These are phyloP conservation scores for Aspergillus puulaauensis DNA, from an alignment of 2,329 filamentous ascomycete species.

Conservation along the genomic window DNA sequence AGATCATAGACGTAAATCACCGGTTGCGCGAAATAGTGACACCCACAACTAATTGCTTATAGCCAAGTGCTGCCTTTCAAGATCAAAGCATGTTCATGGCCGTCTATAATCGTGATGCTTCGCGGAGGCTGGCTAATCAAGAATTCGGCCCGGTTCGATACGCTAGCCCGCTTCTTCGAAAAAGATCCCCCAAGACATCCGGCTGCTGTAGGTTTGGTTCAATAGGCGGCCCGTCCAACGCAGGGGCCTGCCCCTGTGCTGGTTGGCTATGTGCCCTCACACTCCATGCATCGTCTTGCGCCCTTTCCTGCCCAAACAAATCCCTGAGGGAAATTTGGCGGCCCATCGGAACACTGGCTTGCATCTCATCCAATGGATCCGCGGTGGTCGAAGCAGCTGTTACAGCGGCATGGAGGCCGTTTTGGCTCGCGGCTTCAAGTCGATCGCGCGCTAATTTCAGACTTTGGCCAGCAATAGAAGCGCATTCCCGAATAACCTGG, in stretches of 20 bases:
- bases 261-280: slow-evolving; percentile 46
- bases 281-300: slow-evolving; percentile 52
- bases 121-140: background rate
- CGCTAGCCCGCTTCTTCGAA: slow-evolving; percentile 43
- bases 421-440: slow-evolving; percentile 35
- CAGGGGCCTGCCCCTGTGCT: slow-evolving; percentile 20
- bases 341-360: slow-evolving; percentile 50
- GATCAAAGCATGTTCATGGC: background rate
- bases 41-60: background rate
- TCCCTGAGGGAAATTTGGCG: slow-evolving; percentile 54
- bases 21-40: background rate
- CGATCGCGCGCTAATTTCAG: slow-evolving; percentile 45
- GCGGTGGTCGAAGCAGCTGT: slow-evolving; percentile 28
- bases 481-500: slow-evolving; percentile 56
- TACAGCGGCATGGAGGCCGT: slow-evolving; percentile 32
- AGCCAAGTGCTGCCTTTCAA: background rate
- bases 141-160: slow-evolving; percentile 22
- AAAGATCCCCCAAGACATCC: slow-evolving; percentile 44
- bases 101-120: background rate
- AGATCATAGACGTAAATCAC: background rate
- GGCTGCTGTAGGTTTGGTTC: slow-evolving; percentile 20
- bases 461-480: slow-evolving; percentile 52
- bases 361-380: slow-evolving; percentile 37
- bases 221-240: slow-evolving; percentile 5
- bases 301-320: slow-evolving; percentile 55